These are phyloP conservation scores for Myotisia sp. DNA, from an alignment of 2,329 filamentous ascomycete genomes.

Conservation along the genomic window DNA sequence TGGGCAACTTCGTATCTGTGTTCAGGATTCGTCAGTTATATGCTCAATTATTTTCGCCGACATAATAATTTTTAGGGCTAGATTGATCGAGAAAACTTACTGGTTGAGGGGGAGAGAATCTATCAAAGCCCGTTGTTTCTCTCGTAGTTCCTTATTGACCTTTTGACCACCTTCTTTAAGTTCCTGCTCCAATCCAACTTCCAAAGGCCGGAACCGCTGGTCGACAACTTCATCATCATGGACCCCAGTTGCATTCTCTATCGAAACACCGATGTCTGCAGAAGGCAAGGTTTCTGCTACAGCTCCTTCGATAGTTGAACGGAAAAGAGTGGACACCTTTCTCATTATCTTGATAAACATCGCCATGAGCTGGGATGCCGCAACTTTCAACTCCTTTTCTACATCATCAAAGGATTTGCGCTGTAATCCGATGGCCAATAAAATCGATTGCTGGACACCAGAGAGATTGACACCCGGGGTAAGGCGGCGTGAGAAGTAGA, in stretches of 20 bases:
- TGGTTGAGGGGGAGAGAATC: conserved; percentile 79
- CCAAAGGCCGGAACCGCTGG: conserved; percentile 55
- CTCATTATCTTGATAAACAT: conserved; percentile 96
- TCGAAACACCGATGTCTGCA: conserved; percentile 28
- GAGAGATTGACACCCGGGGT: conserved; percentile 53
- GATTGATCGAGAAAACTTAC: conserved; percentile 39
- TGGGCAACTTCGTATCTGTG: conserved; percentile 34
- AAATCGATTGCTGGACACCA: conserved; percentile 71
- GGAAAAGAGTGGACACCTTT: conserved; percentile 71
- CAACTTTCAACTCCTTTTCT: conserved; percentile 62
- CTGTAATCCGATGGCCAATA: conserved; percentile 84
- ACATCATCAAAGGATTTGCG: conserved; percentile 72
- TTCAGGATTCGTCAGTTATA: conserved; percentile 14
- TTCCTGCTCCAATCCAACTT: conserved; percentile 61
- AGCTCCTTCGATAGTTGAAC: conserved; percentile 57
- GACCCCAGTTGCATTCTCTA: conserved; percentile 39
- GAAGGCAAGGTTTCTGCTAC: conserved; percentile 53
- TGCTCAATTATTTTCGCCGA: too few relatives aligned
- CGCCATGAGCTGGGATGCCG: conserved; percentile 66
- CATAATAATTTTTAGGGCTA: neutral
- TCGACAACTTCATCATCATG: conserved; percentile 56
- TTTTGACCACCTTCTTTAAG: conserved; percentile 71
- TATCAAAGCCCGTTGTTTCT: conserved; percentile 76
- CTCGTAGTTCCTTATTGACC: conserved; percentile 53
- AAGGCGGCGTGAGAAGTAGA: conserved; percentile 74